These are phyloP conservation scores for Podospora didyma DNA, from an alignment of 495 filamentous ascomycete genomes.

Conservation along the genomic window DNA sequence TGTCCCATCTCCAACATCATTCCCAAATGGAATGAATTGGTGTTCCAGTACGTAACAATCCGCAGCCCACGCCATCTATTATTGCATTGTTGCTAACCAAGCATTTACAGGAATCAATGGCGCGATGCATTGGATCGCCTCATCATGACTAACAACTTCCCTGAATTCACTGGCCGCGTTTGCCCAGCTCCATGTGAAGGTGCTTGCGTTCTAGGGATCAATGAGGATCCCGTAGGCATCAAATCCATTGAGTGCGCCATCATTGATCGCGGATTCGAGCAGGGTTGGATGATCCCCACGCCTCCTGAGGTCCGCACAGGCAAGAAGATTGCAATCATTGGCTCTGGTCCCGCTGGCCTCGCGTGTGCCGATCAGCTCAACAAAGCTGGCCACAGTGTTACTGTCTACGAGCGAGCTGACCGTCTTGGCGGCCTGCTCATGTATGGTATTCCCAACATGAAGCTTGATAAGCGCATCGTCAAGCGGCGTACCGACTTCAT, in stretches of 20 bases:
- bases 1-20: slow-evolving; percentile 99
- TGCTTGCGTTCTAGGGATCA: slow-evolving; percentile 96
- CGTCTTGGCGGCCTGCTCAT: slow-evolving; percentile 92
- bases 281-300: slow-evolving; percentile 95
- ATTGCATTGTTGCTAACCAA: slow-evolving; percentile 18
- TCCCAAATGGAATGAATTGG: slow-evolving; percentile 96
- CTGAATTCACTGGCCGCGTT: slow-evolving; percentile 97
- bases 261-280: slow-evolving; percentile 98
- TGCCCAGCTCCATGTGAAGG: slow-evolving; percentile 98
- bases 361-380: slow-evolving; percentile 94
- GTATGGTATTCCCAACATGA: slow-evolving; percentile 99
- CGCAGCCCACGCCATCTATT: no score
- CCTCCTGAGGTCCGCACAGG: slow-evolving; percentile 79
- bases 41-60: no score
- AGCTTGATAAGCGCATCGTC: slow-evolving; percentile 97
- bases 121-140: slow-evolving; percentile 91
- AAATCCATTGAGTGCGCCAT: slow-evolving; percentile 99
- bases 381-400: slow-evolving; percentile 84
- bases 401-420: slow-evolving; percentile 94
- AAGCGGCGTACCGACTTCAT: slow-evolving; percentile 96
- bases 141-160: slow-evolving; percentile 99
- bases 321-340: slow-evolving; percentile 89
- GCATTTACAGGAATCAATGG: slow-evolving; percentile 69
- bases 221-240: slow-evolving; percentile 96
- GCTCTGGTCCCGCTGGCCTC: slow-evolving; percentile 90